phyloP scores from a whole-genome alignment of 306 rosid genomes.

The Dryas drummondii region DNA sequence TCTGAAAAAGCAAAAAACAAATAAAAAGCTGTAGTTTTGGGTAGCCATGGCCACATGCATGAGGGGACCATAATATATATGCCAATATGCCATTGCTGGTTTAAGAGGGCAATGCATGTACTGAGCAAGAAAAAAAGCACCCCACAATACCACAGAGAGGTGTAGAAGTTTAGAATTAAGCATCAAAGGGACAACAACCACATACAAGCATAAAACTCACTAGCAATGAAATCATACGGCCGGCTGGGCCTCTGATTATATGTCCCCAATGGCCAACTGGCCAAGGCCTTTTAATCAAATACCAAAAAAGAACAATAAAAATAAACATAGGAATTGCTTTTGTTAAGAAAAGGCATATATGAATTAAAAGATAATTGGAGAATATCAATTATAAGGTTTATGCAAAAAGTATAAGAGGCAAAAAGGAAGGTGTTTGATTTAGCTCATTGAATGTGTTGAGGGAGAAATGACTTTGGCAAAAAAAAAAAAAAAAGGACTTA shows the following conservation, averaged over 20 bases:
- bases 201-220: not conserved
- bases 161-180: conserved; percentile 21
- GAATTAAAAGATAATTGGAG: not conserved
- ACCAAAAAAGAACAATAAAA: not conserved
- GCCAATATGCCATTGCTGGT: conserved; percentile 5
- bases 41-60: conserved; percentile 24
- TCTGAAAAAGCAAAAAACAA: conserved; percentile 12
- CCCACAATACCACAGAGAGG: not conserved
- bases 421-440: conserved; percentile 12
- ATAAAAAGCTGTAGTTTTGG: conserved; percentile 9
- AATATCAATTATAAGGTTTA: not conserved
- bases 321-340: not conserved
- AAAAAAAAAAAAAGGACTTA: too few species aligned
- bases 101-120: conserved; percentile 15
- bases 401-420: not conserved
- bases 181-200: not conserved
- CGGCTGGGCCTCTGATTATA: not conserved
- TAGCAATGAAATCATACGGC: conserved; percentile 22
- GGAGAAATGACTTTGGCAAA: too few species aligned
- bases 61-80: conserved; percentile 22
- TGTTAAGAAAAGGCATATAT: not conserved
- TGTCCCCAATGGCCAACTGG: not conserved
- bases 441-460: too few species aligned
- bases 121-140: not conserved
- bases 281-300: not conserved